Evolutionary conservation across 371 early-diverging fungal species (phyloP).

Genomic region (Rhizopus sp.): DNA sequence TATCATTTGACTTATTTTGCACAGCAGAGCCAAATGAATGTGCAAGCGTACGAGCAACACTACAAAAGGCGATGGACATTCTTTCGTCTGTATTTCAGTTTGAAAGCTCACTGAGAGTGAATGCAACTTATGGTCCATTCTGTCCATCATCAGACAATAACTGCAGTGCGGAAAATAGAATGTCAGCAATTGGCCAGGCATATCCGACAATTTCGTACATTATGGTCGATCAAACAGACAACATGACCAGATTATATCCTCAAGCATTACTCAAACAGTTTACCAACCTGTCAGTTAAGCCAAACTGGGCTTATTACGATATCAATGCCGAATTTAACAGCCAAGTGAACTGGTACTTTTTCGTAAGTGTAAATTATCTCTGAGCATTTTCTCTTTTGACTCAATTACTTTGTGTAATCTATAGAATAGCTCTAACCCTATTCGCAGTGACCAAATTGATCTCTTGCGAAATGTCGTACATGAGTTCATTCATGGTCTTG

Average conservation of each 20-base stretch:
- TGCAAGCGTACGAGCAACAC: conserved; percentile 14
- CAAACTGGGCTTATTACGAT: conserved; percentile 45
- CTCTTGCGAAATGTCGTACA: conserved; percentile 60
- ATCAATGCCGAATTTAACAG: conserved; percentile 67
- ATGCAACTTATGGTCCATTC: conserved; percentile 56
- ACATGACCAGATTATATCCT: conserved; percentile 59
- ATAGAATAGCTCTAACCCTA: conserved; percentile 18
- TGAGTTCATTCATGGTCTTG: conserved; percentile 70
- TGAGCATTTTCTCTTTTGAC: conserved; percentile 6
- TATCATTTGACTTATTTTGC: conserved; percentile 22
- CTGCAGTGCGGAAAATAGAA: conserved; percentile 26
- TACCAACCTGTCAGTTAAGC: conserved; percentile 27
- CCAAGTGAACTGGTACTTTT: conserved; percentile 54
- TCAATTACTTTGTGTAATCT: conserved; percentile 4
- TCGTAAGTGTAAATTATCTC: conserved; percentile 13
- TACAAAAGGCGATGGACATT: conserved; percentile 24
- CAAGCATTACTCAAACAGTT: conserved; percentile 68
- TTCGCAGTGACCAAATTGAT: conserved; percentile 36
- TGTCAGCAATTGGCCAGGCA: conserved; percentile 41
- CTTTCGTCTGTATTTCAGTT: conserved; percentile 43
- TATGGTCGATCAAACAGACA: conserved; percentile 41
- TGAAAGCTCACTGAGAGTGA: conserved; percentile 48
- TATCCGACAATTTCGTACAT: conserved; percentile 50
- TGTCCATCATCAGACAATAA: conserved; percentile 36
- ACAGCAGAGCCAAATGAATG: conserved; percentile 9